Conservation (phyloP, 1,284 basidiomycete genomes). For the Ustilago hordei region DNA sequence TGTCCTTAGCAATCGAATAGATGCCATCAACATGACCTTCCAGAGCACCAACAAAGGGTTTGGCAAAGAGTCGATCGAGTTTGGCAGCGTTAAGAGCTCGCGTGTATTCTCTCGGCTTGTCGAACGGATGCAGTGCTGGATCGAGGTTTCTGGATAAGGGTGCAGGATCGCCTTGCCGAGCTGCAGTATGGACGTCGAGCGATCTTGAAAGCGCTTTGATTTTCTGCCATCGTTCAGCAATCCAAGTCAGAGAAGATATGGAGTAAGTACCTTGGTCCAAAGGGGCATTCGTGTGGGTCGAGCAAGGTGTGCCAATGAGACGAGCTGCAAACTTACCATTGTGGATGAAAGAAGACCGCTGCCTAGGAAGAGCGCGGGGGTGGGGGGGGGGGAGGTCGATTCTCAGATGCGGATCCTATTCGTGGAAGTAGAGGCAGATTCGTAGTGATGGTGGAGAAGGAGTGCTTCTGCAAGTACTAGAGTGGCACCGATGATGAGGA, state of each 20-base stretch:
- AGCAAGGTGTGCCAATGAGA: neutral
- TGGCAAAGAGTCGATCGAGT: slow-evolving; percentile 95
- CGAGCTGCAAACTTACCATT: neutral
- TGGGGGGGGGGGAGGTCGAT: no score
- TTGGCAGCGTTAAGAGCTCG: slow-evolving; percentile 95
- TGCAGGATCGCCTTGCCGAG: slow-evolving; percentile 78
- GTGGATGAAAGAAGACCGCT: neutral
- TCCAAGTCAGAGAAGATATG: neutral
- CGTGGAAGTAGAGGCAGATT: no score
- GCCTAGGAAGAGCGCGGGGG: neutral
- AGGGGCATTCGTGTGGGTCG: neutral
- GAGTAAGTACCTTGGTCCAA: neutral
- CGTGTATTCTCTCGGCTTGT: slow-evolving; percentile 89
- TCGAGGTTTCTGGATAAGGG: slow-evolving; percentile 92
- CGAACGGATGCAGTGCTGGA: slow-evolving; percentile 92
- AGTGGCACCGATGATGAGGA: slow-evolving; percentile 2
- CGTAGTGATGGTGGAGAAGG: neutral
- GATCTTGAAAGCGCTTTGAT: slow-evolving; percentile 89
- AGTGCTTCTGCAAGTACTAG: neutral
- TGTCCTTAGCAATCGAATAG: slow-evolving; percentile 84
- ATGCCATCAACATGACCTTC: slow-evolving; percentile 97
- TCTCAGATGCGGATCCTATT: no score
- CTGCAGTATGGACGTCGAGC: slow-evolving; percentile 78
- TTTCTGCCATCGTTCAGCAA: slow-evolving; percentile 72
- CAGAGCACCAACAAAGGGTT: slow-evolving; percentile 89